Evolutionary conservation across 805 yeast genomes (phyloP).

Genomic region (Sungouiella blattae): DNA sequence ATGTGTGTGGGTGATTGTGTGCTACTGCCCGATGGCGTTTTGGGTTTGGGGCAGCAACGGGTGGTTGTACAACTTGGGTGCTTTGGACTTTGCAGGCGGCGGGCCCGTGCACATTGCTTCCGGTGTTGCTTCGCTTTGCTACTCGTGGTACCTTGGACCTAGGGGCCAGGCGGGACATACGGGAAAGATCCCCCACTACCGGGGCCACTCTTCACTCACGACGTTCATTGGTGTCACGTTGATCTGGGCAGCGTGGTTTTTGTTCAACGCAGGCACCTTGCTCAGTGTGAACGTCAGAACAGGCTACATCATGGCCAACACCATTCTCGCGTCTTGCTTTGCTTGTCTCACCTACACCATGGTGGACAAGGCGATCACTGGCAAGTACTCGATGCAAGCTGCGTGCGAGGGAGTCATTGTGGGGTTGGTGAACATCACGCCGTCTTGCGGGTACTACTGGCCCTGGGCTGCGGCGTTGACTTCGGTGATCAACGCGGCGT

Average conservation of each 20-base stretch:
- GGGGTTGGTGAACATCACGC: constrained; percentile 46
- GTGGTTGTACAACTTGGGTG: constrained; percentile 43
- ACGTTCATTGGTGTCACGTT: constrained; percentile 43
- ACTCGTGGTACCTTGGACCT: constrained; percentile 40
- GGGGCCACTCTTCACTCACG: constrained; percentile 34
- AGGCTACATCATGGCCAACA: constrained; percentile 45
- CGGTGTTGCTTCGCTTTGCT: constrained; percentile 42
- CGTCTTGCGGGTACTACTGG: constrained; percentile 44
- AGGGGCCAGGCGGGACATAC: constrained; percentile 23
- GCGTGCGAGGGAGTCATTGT: constrained; percentile 46
- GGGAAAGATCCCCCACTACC: constrained; percentile 20
- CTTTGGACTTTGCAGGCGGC: constrained; percentile 48
- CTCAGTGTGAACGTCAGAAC: constrained; percentile 39
- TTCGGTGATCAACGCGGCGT: constrained; percentile 34
- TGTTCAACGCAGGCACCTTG: constrained; percentile 46
- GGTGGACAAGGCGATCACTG: constrained; percentile 38
- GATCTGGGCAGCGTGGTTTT: constrained; percentile 49
- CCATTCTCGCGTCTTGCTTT: constrained; percentile 50
- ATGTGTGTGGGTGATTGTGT: constrained; percentile 38
- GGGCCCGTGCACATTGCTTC: constrained; percentile 48
- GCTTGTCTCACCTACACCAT: constrained; percentile 45
- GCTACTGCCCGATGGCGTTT: constrained; percentile 44
- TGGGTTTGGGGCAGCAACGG: constrained; percentile 46
- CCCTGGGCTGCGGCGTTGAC: constrained; percentile 47
- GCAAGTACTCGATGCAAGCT: constrained; percentile 39